A percentile compares a stretch with the other conserved stretches of the same genome.
phyloP scores from a whole-genome alignment of 768 basidiomycete species.

The Guyanaporus albipodus region DNA sequence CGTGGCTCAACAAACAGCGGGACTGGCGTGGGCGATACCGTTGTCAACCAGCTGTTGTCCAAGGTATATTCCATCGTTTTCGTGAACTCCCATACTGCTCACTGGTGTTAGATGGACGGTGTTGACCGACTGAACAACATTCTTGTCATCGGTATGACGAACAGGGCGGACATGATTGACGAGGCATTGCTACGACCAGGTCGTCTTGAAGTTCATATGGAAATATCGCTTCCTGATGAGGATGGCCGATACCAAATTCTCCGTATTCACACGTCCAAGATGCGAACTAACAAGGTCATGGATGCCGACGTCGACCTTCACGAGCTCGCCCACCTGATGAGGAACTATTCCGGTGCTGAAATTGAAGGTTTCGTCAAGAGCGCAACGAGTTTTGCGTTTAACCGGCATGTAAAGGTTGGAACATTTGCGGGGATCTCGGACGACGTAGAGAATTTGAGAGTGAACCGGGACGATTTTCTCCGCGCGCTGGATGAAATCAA shows the following conservation, averaged over 20 bases:
- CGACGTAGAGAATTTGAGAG: conserved; percentile 89
- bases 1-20: conserved; percentile 88
- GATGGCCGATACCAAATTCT: conserved; percentile 90
- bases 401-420: conserved; percentile 95
- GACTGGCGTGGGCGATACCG: conserved; percentile 97
- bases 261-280: conserved; percentile 91
- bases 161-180: conserved; percentile 97
- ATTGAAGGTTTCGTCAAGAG: conserved; percentile 95
- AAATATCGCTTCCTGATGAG: conserved; percentile 96
- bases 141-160: conserved; percentile 99
- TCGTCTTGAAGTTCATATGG: conserved; percentile 99
- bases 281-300: conserved; percentile 91
- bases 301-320: conserved; percentile 75
- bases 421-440: conserved; percentile 96
- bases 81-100: conserved; percentile 1
- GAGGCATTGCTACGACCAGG: conserved; percentile 96
- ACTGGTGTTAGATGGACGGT: conserved; percentile 82
- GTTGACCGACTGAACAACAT: conserved; percentile 99
- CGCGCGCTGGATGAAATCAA: conserved; percentile 91
- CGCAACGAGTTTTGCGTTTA: conserved; percentile 97
- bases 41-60: conserved; percentile 96
- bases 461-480: conserved; percentile 83
- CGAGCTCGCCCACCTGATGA: conserved; percentile 80
- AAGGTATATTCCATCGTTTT: conserved; percentile 52
- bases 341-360: conserved; percentile 98